These are phyloP conservation scores for Aspergillus incahuasiensis DNA, from an alignment of 495 filamentous ascomycete genomes.

Conservation along the genomic window DNA sequence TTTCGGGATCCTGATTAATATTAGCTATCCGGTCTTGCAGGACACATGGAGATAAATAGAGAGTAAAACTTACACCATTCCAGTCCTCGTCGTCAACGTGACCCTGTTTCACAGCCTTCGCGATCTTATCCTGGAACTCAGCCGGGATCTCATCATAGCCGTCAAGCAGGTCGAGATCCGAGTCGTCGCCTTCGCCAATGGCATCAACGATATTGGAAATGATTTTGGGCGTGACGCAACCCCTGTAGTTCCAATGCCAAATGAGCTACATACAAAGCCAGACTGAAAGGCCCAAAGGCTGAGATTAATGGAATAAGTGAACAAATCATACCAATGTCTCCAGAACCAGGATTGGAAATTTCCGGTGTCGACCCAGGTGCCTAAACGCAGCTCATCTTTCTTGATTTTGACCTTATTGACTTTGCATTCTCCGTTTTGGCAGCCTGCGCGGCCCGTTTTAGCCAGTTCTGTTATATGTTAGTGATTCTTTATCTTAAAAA, in stretches of 20 bases:
- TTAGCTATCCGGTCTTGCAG: neutral
- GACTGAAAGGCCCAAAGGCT: neutral
- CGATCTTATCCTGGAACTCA: constrained; percentile 59
- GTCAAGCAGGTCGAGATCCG: constrained; percentile 49
- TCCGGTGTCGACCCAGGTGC: constrained; percentile 55
- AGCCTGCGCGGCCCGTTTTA: constrained; percentile 58
- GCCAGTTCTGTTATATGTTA: constrained; percentile 51
- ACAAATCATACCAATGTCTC: constrained; percentile 67
- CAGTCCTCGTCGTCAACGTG: constrained; percentile 75
- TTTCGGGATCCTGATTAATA: constrained; percentile 55
- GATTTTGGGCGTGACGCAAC: constrained; percentile 67
- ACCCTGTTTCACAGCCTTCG: constrained; percentile 57
- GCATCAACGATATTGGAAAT: constrained; percentile 51
- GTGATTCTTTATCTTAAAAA: neutral
- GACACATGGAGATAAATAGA: neutral
- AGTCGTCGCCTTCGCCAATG: constrained; percentile 30
- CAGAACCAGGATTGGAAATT: constrained; percentile 54
- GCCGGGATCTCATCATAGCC: constrained; percentile 67
- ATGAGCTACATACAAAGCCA: neutral
- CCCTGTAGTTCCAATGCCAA: constrained; percentile 46
- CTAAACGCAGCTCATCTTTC: constrained; percentile 71
- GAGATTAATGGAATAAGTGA: neutral
- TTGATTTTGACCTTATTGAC: constrained; percentile 58
- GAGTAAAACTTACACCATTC: constrained; percentile 60
- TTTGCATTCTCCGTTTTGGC: constrained; percentile 65